phyloP scores from a whole-genome alignment of 78 protist genomes.

The Cavenderia fasciculata region DNA sequence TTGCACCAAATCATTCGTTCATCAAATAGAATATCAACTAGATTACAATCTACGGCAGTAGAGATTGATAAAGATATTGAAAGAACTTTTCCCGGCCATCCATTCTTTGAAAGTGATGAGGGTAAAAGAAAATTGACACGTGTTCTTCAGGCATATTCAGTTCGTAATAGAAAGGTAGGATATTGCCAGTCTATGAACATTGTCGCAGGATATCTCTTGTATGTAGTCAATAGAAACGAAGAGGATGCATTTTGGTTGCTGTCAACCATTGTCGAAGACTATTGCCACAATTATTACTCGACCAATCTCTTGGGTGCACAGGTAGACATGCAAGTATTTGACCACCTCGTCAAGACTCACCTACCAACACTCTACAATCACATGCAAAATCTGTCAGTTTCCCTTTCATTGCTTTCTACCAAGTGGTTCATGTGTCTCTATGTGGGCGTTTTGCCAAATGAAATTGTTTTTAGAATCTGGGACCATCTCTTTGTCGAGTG shows the following conservation, averaged over 20 bases:
- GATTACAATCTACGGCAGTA: constrained; percentile 39
- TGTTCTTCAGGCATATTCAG: constrained; percentile 79
- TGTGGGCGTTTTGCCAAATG: constrained; percentile 78
- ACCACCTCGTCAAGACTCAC: constrained; percentile 13
- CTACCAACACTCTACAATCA: constrained; percentile 22
- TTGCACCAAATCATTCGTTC: constrained; percentile 26
- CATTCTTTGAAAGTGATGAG: constrained; percentile 61
- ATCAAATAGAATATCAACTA: constrained; percentile 7
- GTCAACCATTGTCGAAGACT: constrained; percentile 78
- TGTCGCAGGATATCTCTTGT: constrained; percentile 82
- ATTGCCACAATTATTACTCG: constrained; percentile 74
- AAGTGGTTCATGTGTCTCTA: constrained; percentile 85
- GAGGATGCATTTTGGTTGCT: constrained; percentile 92
- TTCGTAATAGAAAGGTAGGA: constrained; percentile 84
- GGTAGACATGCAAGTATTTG: constrained; percentile 80
- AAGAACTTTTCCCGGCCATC: constrained; percentile 88
- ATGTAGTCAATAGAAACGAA: constrained; percentile 72
- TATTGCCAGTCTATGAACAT: constrained; percentile 94
- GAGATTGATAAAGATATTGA: constrained; percentile 79
- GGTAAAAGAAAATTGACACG: constrained; percentile 43
- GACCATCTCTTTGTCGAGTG: constrained; percentile 69
- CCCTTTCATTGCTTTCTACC: constrained; percentile 40
- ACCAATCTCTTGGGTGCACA: constrained; percentile 73
- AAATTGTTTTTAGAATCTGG: constrained; percentile 60
- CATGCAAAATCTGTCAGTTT: constrained; percentile 22